A percentile compares a stretch with the other conserved stretches of the same genome.
Conservation (phyloP, 345 rosid species). For the Melastoma malabathricum region DNA sequence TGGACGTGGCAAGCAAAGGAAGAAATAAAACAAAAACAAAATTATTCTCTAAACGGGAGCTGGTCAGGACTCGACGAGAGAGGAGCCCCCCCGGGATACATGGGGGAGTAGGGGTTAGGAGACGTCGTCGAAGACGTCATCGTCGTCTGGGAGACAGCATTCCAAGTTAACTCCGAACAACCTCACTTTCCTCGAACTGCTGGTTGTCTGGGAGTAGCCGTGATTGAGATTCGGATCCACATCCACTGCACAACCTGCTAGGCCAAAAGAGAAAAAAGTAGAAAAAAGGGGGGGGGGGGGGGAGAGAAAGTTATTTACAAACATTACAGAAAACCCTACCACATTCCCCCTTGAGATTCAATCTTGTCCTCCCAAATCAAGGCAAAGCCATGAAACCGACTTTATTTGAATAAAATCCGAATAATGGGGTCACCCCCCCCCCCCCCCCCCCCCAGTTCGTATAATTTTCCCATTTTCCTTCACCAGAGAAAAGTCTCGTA, state of each 20-base stretch:
- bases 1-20: neutral
- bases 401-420: too few species aligned
- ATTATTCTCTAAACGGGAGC: neutral
- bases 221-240: neutral
- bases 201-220: neutral
- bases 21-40: neutral
- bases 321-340: too few species aligned
- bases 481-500: too few species aligned
- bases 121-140: constrained; percentile 6
- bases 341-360: too few species aligned
- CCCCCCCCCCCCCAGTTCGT: too few species aligned
- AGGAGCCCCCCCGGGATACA: neutral
- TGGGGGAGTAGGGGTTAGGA: neutral
- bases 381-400: too few species aligned
- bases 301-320: too few species aligned
- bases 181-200: constrained; percentile 15
- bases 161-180: constrained; percentile 23
- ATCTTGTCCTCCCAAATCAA: too few species aligned
- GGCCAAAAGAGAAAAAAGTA: too few species aligned
- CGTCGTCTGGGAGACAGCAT: constrained; percentile 11
- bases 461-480: too few species aligned
- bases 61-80: neutral
- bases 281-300: too few species aligned
- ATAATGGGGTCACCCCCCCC: too few species aligned
- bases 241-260: neutral